Evolutionary conservation across 2,329 filamentous ascomycete genomes (phyloP), one percentile per base, ranked within the genome.

Genomic region (Lecanicillium sp.): DNA sequence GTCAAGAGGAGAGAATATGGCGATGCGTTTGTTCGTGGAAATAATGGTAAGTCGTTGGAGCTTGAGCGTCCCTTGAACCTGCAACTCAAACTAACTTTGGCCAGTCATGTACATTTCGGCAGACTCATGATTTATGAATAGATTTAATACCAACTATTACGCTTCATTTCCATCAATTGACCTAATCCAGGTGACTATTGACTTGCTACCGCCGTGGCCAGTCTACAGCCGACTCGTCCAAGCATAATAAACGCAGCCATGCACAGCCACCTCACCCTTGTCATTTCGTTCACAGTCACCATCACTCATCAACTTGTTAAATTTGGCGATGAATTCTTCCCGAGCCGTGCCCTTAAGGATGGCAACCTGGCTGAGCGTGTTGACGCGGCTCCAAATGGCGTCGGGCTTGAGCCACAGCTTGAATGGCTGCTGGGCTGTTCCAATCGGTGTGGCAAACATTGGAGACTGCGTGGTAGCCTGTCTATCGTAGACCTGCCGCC

Each of bases 21-120:
- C 7, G 90, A 97, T 69, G 87, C 90, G 5, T 97, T 97, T 60
- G 85, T 97, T 42, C 77, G 90, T 61, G 90, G 90, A 51, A 97
- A 97, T 66, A 97, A 97, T 56, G 90, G 90, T 94, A 51, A 55
- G 66, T 51, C 25, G 8, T 28, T 19, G 15, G 9, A 7, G n/a
- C n/a, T n/a, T n/a, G n/a, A n/a, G n/a, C n/a, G n/a, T n/a, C n/a
- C n/a, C n/a, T 28, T 4, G 5, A 13, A 12, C 27, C 4, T 12
- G 14, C 14, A 17, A 13, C 29, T 12, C 14, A 25, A 11, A 19
- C 37, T 41, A 34, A 36, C 19, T n/a, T 4, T 13, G 6, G 20
- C n/a, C 27, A 83, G 79, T 83, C 43, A 83, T 82, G 78, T 83
- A 83, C 51, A 83, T 83, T 47, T 80, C 78, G 18, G 78, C 78